A percentile compares a stretch with the other conserved stretches of the same genome.
Conservation (phyloP, 2,329 filamentous ascomycete genomes). For the Paecilomyces variotii region DNA sequence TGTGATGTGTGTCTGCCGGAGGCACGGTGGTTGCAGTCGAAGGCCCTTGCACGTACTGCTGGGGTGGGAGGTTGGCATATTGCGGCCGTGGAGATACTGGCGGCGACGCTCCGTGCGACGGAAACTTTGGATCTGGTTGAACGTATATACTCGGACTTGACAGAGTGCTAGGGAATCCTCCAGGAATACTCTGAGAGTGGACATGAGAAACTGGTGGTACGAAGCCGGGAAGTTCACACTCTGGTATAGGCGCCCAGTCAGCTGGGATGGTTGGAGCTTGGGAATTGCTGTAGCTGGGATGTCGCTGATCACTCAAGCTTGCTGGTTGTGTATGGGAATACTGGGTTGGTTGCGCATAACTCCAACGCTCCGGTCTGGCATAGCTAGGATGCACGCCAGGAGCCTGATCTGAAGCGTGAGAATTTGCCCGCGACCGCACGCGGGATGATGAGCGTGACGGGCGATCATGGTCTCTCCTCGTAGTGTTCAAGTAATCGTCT, state of each 20-base stretch:
- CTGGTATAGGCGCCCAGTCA: constrained; percentile 32
- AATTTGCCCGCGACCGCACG: too few relatives aligned
- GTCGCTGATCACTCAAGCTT: constrained; percentile 7
- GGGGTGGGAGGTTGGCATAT: constrained; percentile 19
- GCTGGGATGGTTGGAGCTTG: constrained; percentile 10
- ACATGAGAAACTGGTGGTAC: constrained; percentile 30
- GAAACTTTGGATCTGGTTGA: constrained; percentile 9
- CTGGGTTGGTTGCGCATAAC: constrained; percentile 23
- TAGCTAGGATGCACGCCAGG: constrained; percentile 26
- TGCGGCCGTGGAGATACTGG: constrained; percentile 19
- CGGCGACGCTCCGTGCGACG: constrained; percentile 12
- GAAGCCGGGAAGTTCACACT: constrained; percentile 33
- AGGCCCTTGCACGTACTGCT: constrained; percentile 9
- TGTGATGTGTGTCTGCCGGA: neutral
- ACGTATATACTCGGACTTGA: constrained; percentile 9
- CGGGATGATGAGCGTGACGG: too few relatives aligned
- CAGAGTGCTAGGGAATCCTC: constrained; percentile 19
- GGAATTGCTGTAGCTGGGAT: constrained; percentile 8
- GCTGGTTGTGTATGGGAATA: constrained; percentile 11
- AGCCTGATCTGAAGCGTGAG: constrained; percentile 7
- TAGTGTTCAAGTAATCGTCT: too few relatives aligned
- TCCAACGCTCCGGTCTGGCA: constrained; percentile 19
- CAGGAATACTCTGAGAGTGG: constrained; percentile 17
- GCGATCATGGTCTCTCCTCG: too few relatives aligned
- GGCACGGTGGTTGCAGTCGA: neutral